Evolutionary conservation across 179 eudicot species (phyloP).

Genomic region (Dionaea muscipula): DNA sequence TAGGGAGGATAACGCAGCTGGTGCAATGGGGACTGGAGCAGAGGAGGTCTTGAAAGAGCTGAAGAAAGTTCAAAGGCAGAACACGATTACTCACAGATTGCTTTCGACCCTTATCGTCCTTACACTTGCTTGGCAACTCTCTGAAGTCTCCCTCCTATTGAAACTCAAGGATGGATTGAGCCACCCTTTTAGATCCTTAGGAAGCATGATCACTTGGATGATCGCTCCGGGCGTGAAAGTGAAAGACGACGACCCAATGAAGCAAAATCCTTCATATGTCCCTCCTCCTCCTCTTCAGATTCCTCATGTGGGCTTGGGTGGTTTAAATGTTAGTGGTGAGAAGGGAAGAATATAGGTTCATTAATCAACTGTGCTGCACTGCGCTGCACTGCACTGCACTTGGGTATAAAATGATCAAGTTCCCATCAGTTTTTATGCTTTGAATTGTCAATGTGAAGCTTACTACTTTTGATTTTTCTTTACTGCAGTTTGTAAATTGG

Average conservation of each 20-base stretch:
- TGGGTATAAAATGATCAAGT: too few species aligned
- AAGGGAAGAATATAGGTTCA: too few species aligned
- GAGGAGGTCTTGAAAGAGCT: conserved; percentile 45
- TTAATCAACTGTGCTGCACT: too few species aligned
- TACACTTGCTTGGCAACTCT: conserved; percentile 64
- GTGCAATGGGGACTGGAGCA: conserved; percentile 7
- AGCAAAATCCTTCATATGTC: conserved; percentile 11
- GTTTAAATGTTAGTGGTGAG: conserved; percentile 13
- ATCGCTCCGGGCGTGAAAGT: conserved; percentile 9
- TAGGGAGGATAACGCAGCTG: conserved; percentile 2
- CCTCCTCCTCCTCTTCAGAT: conserved; percentile 15
- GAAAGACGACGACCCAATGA: conserved; percentile 11
- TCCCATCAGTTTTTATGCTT: too few species aligned
- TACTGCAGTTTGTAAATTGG: too few species aligned
- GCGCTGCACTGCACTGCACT: too few species aligned
- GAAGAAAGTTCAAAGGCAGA: conserved; percentile 51
- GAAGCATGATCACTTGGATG: conserved; percentile 25
- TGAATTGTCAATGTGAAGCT: too few species aligned
- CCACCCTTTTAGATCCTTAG: conserved; percentile 47
- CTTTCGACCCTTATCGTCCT: conserved; percentile 46
- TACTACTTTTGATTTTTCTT: too few species aligned
- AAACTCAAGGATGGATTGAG: conserved; percentile 37
- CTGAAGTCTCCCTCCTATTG: conserved; percentile 45
- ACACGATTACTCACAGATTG: conserved; percentile 53
- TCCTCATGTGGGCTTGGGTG: conserved; percentile 19